These are phyloP conservation scores for Tarenaya hassleriana DNA, from an alignment of 345 rosid species.

Conservation along the genomic window DNA sequence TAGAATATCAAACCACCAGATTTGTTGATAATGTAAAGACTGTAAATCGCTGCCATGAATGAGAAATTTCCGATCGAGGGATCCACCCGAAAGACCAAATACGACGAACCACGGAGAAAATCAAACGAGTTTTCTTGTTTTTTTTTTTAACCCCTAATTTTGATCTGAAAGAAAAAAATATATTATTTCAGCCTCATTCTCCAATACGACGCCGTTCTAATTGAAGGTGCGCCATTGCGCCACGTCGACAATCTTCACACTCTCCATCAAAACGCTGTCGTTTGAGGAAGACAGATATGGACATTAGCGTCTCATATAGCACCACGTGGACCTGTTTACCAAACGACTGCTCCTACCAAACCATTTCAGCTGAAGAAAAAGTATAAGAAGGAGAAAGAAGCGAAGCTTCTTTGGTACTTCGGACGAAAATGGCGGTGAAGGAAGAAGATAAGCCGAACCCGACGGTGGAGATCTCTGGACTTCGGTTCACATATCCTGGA, in stretches of 20 bases:
- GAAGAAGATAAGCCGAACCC: conserved; percentile 30
- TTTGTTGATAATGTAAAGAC: conserved; percentile 81
- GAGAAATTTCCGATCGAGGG: no score
- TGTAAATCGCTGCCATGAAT: conserved; percentile 68
- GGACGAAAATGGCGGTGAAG: conserved; percentile 31
- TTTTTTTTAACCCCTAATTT: background rate
- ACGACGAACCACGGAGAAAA: background rate
- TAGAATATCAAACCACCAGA: conserved; percentile 82
- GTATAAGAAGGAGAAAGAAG: conserved; percentile 15
- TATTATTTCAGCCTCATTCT: background rate
- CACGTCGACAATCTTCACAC: conserved; percentile 14
- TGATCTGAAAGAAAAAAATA: conserved; percentile 7
- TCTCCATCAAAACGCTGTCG: conserved; percentile 2
- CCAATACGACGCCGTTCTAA: background rate
- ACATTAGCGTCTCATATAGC: conserved; percentile 16
- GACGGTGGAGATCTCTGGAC: conserved; percentile 61
- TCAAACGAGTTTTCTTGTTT: no score
- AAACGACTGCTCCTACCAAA: background rate
- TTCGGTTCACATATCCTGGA: conserved; percentile 89
- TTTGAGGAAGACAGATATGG: background rate
- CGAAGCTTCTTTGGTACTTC: background rate
- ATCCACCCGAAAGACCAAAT: no score
- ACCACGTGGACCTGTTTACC: conserved; percentile 19
- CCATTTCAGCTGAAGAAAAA: conserved; percentile 22
- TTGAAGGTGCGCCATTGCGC: conserved; percentile 3